Evolutionary conservation across 208 protist genomes (phyloP), one percentile per base, ranked within the genome.

Genomic region (Blastocrithidia nonstop): DNA sequence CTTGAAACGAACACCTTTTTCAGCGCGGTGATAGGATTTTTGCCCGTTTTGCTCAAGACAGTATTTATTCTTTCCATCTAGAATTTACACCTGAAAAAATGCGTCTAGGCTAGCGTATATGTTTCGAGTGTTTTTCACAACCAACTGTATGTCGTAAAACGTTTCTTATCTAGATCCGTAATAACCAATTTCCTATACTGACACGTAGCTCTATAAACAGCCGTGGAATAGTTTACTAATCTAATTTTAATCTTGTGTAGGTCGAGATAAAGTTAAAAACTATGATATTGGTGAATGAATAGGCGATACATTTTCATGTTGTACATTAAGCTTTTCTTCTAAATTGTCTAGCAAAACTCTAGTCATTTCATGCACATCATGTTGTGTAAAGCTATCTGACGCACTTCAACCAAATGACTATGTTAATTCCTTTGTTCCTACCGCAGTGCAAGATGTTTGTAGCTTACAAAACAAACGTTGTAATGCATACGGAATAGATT

Each of bases 11-110:
- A 84, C 69, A 11, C 86, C 86, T 57, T 93, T 93, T 37, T 90
- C 81, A 5, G 86, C 85, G 16, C 77, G 66, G 50, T 93, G 74
- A 37, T 79, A 88, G 19, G 59, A 59, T 45, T 84, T 85, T 26
- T 61, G 59, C 0, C 81, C 88, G 54, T 90, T 63, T 15, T 54
- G 44, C 45, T 93, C 91, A 11, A 89, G 45, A 47, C 81, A 82
- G 54, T 95, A 95, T 45, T 87, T 86, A 53, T 96, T 96, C 33
- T 94, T 90, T 16, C 91, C 91, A 23, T 94, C 79, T 15, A 96
- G 71, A 16, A 81, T 67, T 51, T 96, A 87, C n/a, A 79, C 69
- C 41, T 90, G 74, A 40, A 92, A 79, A 46, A 93, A 88, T 45
- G 62, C 42, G 35, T 89, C 73, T 40, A 96, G 79, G 39, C 80